Conservation (phyloP, 106 monocot species). For the Allium cepa region DNA sequence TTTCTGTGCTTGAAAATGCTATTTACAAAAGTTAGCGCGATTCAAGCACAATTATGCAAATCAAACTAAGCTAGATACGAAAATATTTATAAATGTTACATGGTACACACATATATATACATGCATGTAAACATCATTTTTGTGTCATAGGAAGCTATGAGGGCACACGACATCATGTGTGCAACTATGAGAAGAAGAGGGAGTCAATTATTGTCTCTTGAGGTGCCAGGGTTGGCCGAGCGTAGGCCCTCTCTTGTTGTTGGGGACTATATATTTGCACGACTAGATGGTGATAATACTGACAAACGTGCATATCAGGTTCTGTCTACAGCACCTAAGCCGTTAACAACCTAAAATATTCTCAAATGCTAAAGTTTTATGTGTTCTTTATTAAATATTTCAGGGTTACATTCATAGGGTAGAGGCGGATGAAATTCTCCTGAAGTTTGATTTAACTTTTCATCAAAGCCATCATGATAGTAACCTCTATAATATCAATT, state of each 20-base stretch:
- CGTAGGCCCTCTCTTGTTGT: slow-evolving; percentile 81
- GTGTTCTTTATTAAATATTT: slow-evolving; percentile 2
- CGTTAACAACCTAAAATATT: no score
- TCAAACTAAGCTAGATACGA: no score
- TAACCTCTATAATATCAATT: slow-evolving; percentile 64
- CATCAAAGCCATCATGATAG: slow-evolving; percentile 40
- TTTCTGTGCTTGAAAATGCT: no score
- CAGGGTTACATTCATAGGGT: slow-evolving; percentile 88
- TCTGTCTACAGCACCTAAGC: background rate
- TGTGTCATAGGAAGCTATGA: slow-evolving; percentile 68
- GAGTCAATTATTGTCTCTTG: slow-evolving; percentile 57
- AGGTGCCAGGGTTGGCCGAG: slow-evolving; percentile 87
- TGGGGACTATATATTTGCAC: slow-evolving; percentile 70
- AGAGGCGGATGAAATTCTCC: slow-evolving; percentile 80
- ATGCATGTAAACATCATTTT: background rate
- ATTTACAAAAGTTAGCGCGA: no score
- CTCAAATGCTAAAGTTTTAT: no score
- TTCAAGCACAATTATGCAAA: no score
- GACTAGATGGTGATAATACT: slow-evolving; percentile 14
- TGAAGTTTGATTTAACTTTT: slow-evolving; percentile 51
- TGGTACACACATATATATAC: no score
- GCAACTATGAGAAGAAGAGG: slow-evolving; percentile 71
- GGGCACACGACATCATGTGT: slow-evolving; percentile 66
- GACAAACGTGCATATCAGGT: slow-evolving; percentile 47
- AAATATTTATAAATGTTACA: no score